Evolutionary conservation across 192 early-diverging fungal genomes (phyloP).

Genomic region (Coemansia interrupta): DNA sequence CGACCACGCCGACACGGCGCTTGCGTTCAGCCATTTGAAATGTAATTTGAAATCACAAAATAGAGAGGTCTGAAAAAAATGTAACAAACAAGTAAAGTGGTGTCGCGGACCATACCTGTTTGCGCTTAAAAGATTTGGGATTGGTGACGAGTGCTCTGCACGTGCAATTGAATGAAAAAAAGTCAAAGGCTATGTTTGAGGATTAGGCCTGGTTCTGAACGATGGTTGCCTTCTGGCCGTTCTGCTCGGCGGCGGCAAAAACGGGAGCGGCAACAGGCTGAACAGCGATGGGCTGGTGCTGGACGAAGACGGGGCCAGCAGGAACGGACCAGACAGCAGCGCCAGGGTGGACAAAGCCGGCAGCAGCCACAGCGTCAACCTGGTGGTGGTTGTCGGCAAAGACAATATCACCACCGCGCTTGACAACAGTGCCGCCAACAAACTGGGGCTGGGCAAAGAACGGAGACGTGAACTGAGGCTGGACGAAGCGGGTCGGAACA

Average conservation of each 20-base stretch:
- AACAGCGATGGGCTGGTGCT: slow-evolving; percentile 3
- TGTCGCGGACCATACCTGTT: no score
- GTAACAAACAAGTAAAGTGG: slow-evolving; percentile 6
- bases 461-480: not conserved
- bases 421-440: slow-evolving; percentile 12
- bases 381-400: slow-evolving; percentile 42
- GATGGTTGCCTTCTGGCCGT: slow-evolving; percentile 24
- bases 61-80: slow-evolving; percentile 3
- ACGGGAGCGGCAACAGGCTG: slow-evolving; percentile 6
- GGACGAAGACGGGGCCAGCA: not conserved
- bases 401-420: slow-evolving; percentile 34
- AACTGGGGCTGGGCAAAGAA: slow-evolving; percentile 3
- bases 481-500: slow-evolving; percentile 2
- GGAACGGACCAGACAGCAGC: slow-evolving; percentile 1
- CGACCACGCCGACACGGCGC: slow-evolving; percentile 36
- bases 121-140: no score
- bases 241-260: slow-evolving; percentile 21
- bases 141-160: no score
- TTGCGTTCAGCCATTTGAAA: slow-evolving; percentile 22
- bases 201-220: slow-evolving; percentile 26
- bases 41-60: not conserved
- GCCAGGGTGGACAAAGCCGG: slow-evolving; percentile 5
- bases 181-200: not conserved
- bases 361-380: slow-evolving; percentile 11
- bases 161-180: not conserved